phyloP scores from a whole-genome alignment of 2,329 filamentous ascomycete genomes.

The Trichoderma oligosporum region DNA sequence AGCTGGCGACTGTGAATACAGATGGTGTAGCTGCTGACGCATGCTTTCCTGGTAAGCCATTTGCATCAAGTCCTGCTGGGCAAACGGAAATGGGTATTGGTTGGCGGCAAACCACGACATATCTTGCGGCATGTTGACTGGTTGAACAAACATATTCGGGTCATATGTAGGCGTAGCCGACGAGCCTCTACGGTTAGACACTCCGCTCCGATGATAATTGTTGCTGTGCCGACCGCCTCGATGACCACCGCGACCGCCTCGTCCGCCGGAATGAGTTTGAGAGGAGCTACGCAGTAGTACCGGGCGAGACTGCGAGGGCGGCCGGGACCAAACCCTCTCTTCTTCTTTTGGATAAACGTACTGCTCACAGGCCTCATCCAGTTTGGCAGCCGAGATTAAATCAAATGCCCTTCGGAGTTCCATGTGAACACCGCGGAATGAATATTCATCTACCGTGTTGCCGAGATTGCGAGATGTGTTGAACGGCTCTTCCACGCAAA shows the following conservation, averaged over 20 bases:
- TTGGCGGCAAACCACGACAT: constrained; percentile 48
- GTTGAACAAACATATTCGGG: constrained; percentile 44
- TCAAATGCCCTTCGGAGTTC: constrained; percentile 89
- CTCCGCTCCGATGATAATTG: constrained; percentile 35
- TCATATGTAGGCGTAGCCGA: constrained; percentile 51
- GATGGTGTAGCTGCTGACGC: constrained; percentile 33
- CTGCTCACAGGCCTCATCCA: constrained; percentile 81
- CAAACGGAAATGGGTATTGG: constrained; percentile 41
- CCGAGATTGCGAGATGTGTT: constrained; percentile 85
- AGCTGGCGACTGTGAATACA: constrained; percentile 34
- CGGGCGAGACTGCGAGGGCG: constrained; percentile 51
- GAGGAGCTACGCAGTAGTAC: constrained; percentile 59
- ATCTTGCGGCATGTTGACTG: constrained; percentile 46
- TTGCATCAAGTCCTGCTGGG: constrained; percentile 40
- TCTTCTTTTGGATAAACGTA: constrained; percentile 87
- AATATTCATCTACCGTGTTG: constrained; percentile 93
- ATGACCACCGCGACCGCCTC: constrained; percentile 48
- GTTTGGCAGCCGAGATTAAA: constrained; percentile 69
- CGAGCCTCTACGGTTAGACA: constrained; percentile 50
- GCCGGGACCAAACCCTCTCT: constrained; percentile 56
- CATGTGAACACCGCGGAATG: constrained; percentile 84
- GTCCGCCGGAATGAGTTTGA: constrained; percentile 47
- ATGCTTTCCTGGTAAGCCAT: constrained; percentile 40
- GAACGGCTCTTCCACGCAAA: constrained; percentile 97
- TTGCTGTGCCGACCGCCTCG: constrained; percentile 47